Conservation (phyloP, 805 yeast genomes). For the Starmerella scarabaei region DNA sequence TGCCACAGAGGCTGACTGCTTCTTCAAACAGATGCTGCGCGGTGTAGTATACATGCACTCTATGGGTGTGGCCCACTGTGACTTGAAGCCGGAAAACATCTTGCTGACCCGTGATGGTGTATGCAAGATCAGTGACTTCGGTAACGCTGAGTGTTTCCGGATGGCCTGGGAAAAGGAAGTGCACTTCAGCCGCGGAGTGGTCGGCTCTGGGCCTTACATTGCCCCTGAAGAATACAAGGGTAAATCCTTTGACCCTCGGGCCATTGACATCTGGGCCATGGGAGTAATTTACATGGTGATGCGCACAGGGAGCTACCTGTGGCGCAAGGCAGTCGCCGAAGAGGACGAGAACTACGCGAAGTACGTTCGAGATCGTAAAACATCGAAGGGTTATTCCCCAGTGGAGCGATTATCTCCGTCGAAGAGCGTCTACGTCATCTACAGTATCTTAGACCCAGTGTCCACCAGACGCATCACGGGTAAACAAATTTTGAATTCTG, state of each 20-base stretch:
- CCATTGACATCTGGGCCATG: slow-evolving; percentile 80
- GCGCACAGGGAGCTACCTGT: slow-evolving; percentile 86
- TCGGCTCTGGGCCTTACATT: slow-evolving; percentile 84
- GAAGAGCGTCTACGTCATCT: slow-evolving; percentile 82
- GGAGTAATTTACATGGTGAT: slow-evolving; percentile 67
- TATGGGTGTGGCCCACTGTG: slow-evolving; percentile 90
- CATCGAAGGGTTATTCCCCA: slow-evolving; percentile 80
- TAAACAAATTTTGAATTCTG: slow-evolving; percentile 75
- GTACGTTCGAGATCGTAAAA: slow-evolving; percentile 66
- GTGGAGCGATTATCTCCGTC: slow-evolving; percentile 76
- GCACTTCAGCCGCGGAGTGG: slow-evolving; percentile 55
- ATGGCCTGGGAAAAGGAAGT: slow-evolving; percentile 78
- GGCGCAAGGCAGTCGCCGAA: slow-evolving; percentile 64
- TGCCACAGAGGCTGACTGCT: slow-evolving; percentile 70
- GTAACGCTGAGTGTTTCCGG: slow-evolving; percentile 79
- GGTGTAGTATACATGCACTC: slow-evolving; percentile 79
- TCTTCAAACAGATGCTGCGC: slow-evolving; percentile 69
- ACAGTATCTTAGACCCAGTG: slow-evolving; percentile 83
- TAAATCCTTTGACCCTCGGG: slow-evolving; percentile 56
- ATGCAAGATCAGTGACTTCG: slow-evolving; percentile 70
- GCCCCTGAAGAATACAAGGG: slow-evolving; percentile 73
- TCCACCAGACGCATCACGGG: slow-evolving; percentile 81
- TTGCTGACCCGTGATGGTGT: slow-evolving; percentile 54
- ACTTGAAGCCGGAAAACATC: slow-evolving; percentile 78
- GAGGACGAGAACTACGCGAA: slow-evolving; percentile 71